Percentiles rank a stretch among this genome's conserved stretches.
Evolutionary conservation across 176 grass and related monocot species (phyloP).

Genomic region (Oropetium thomaeum): DNA sequence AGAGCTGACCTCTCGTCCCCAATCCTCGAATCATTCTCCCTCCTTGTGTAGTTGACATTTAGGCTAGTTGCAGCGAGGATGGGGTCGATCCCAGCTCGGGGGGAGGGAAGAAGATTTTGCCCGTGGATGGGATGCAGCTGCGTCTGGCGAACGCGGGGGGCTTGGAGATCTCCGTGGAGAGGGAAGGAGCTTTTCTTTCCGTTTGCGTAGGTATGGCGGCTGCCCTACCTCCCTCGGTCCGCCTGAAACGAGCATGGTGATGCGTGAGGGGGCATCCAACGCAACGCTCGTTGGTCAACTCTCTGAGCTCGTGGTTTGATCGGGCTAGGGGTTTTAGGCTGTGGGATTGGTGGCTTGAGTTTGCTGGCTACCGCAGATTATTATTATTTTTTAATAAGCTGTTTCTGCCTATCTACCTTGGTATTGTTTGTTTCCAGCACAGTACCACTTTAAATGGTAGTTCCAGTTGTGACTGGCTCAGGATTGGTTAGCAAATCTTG

Average conservation of each 20-base stretch:
- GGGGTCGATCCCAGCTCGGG: no score
- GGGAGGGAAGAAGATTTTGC: no score
- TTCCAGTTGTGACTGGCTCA: background rate
- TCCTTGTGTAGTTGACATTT: no score
- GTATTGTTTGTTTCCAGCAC: background rate
- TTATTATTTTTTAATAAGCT: background rate
- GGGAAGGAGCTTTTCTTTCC: no score
- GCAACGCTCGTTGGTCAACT: conserved; percentile 1
- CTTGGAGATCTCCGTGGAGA: no score
- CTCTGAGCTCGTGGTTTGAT: background rate
- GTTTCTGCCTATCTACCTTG: background rate
- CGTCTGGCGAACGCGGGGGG: no score
- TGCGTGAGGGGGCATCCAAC: background rate
- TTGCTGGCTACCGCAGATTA: background rate
- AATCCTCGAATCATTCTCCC: no score
- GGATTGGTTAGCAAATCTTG: background rate
- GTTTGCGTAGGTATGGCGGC: no score
- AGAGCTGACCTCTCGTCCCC: no score
- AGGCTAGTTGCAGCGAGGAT: no score
- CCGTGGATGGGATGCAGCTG: no score
- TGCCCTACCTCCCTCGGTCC: no score
- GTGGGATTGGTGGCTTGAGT: background rate
- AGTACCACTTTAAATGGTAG: background rate
- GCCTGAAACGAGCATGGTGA: background rate
- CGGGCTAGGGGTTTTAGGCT: conserved; percentile 2